Conservation (phyloP, 495 filamentous ascomycete genomes). For the Penicillium diatomitis region DNA sequence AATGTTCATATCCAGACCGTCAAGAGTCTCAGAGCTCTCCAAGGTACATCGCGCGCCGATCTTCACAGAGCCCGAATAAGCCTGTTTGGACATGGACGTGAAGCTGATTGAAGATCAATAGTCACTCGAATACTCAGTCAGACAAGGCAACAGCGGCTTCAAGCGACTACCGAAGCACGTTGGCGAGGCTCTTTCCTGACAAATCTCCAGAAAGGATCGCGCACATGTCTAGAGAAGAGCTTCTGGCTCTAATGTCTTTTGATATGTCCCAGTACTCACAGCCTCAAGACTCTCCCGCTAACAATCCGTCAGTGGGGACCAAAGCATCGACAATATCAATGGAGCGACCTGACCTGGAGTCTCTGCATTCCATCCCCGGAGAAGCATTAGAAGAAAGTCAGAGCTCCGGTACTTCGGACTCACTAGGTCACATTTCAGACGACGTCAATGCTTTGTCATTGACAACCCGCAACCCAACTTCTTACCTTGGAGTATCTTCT, state of each 20-base stretch:
- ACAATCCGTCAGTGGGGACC: conserved; percentile 3
- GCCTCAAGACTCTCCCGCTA: conserved; percentile 4
- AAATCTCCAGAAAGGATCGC: conserved; percentile 7
- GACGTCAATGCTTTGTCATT: conserved; percentile 64
- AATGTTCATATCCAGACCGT: conserved; percentile 6
- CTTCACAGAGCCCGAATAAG: not conserved
- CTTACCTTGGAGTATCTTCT: conserved; percentile 62
- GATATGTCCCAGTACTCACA: conserved; percentile 1
- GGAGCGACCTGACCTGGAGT: conserved; percentile 8
- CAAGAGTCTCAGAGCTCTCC: conserved; percentile 7
- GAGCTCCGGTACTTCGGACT: conserved; percentile 1
- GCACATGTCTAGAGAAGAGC: conserved; percentile 10
- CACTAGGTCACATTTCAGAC: conserved; percentile 32
- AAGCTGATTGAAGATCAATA: not conserved
- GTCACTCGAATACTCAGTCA: conserved; percentile 5
- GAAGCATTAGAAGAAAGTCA: conserved; percentile 4
- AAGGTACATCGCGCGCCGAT: not conserved
- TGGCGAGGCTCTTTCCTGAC: conserved; percentile 13
- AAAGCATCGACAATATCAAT: conserved; percentile 6
- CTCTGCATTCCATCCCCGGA: conserved; percentile 12
- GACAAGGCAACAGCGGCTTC: not conserved
- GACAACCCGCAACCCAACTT: conserved; percentile 39
- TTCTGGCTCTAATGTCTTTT: conserved; percentile 8
- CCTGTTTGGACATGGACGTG: not conserved
- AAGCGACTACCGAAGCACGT: conserved; percentile 3